phyloP scores from a whole-genome alignment of 2,329 filamentous ascomycete genomes.

The Fusarium citri region DNA sequence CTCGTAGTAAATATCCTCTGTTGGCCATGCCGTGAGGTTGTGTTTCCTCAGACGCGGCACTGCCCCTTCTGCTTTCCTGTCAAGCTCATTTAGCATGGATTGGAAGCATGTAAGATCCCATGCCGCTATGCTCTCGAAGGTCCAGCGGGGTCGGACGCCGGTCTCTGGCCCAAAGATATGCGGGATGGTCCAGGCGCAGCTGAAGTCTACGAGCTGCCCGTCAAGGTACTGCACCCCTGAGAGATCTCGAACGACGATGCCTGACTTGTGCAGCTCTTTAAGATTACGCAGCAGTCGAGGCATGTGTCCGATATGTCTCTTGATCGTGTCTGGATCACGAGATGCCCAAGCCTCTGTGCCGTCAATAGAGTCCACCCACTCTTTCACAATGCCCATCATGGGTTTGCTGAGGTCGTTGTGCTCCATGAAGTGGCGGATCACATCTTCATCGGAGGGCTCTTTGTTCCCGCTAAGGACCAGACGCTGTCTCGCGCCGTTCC shows the following conservation, averaged over 20 bases:
- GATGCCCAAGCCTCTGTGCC: accelerated
- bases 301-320: not conserved
- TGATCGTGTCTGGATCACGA: accelerated
- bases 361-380: not conserved
- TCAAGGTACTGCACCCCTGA: not conserved
- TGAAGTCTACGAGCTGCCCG: not conserved
- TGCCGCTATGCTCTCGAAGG: not conserved
- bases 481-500: not conserved
- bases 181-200: not conserved
- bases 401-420: not conserved
- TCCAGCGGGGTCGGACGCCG: not conserved
- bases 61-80: not conserved
- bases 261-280: not conserved
- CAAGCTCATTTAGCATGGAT: not conserved
- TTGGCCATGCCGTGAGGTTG: not conserved
- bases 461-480: not conserved
- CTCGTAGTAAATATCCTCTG: not conserved
- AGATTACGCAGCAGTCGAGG: not conserved
- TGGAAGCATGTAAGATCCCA: not conserved
- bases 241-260: not conserved
- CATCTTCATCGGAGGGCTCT: not conserved
- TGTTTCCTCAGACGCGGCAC: not conserved
- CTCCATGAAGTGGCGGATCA: not conserved
- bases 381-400: not conserved
- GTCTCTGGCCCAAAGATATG: not conserved